Percentiles rank a stretch among this genome's conserved stretches.
Conservation (phyloP, 306 rosid genomes). For the Fragaria ananassa region DNA sequence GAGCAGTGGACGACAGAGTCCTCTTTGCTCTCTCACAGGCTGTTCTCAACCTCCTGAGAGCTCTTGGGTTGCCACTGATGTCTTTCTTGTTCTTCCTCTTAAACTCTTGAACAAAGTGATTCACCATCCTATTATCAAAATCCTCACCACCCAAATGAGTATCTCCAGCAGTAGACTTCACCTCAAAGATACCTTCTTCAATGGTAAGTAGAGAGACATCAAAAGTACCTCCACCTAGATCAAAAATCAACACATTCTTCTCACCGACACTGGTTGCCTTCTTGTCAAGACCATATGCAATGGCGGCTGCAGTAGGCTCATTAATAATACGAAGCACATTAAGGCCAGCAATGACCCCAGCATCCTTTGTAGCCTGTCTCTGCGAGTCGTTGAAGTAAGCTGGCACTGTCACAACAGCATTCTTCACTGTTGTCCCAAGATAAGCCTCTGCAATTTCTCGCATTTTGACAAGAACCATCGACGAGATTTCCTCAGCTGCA, state of each 20-base stretch:
- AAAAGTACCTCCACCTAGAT: conserved; percentile 40
- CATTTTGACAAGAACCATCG: conserved; percentile 69
- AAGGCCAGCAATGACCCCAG: conserved; percentile 60
- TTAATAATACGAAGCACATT: conserved; percentile 61
- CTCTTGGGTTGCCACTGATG: conserved; percentile 14
- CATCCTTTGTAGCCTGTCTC: conserved; percentile 70
- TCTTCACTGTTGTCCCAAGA: conserved; percentile 54
- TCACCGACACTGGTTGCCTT: conserved; percentile 55
- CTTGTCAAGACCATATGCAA: conserved; percentile 70
- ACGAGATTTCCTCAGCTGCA: conserved; percentile 63
- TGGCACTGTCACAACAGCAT: conserved; percentile 75
- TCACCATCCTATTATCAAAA: conserved; percentile 22
- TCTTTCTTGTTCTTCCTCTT: conserved; percentile 18
- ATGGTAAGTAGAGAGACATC: conserved; percentile 22
- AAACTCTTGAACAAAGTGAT: conserved; percentile 15
- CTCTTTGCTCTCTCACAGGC: conserved; percentile 19
- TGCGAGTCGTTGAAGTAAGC: conserved; percentile 77
- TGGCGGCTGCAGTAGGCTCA: conserved; percentile 79
- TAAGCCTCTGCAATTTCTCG: conserved; percentile 80
- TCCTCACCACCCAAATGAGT: conserved; percentile 26
- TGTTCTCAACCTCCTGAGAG: conserved; percentile 23
- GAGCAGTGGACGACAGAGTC: conserved; percentile 12
- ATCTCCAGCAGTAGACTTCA: conserved; percentile 20
- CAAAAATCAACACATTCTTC: conserved; percentile 61
- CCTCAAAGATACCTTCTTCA: conserved; percentile 8